Base-by-base conservation (phyloP, 352 stramenopile species). In the Pythium diclinum region DNA sequence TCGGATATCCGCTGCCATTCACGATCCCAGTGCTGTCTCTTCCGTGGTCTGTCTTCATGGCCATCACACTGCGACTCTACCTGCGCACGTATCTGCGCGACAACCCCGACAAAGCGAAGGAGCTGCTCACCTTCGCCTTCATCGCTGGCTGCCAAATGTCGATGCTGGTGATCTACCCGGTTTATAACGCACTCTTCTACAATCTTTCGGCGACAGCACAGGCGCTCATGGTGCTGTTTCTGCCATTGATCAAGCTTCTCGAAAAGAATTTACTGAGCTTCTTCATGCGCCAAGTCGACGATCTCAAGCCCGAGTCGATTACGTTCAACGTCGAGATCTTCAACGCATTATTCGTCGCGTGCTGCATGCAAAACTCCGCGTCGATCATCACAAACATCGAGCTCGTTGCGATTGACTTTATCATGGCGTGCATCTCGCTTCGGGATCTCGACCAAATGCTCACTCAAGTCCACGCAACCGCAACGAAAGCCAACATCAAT, bases 321-420 rank as follows among this genome's bases (percentile, higher is more conserved):
- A 74, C 75, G 23, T 78, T 83, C 46, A 77, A 78, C 19, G 69
- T 76, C 3, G 68, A 83, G 28, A 56, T 83, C 38, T 83, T 81
- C 52, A 70, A 81, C 58, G 66, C 73, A 23, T 53, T 83, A 0
- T 83, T 71, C 21, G 61, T 79, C 0, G 67, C 75, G 0, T 65
- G 51, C 17, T 71, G 69, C n/a, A 68, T 83, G 49, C 68, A 81
- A 48, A 74, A 51, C 10, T 62, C 71, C 9, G 36, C 57, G 14
- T 78, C 65, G 0, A 67, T 68, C 48, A 21, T 21, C 10, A 72
- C 73, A 2, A 74, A 53, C 0, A 46, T 61, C 8, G 38, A 57
- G 0, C 53, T 83, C 10, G 68, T 73, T 28, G 19, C 21, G 2
- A 25, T 81, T 1, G 71, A 81, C 17, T 47, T 73, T 9, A 16